These are phyloP conservation scores for Noccaea bulbosa DNA, from an alignment of 345 rosid genomes.

Conservation along the genomic window DNA sequence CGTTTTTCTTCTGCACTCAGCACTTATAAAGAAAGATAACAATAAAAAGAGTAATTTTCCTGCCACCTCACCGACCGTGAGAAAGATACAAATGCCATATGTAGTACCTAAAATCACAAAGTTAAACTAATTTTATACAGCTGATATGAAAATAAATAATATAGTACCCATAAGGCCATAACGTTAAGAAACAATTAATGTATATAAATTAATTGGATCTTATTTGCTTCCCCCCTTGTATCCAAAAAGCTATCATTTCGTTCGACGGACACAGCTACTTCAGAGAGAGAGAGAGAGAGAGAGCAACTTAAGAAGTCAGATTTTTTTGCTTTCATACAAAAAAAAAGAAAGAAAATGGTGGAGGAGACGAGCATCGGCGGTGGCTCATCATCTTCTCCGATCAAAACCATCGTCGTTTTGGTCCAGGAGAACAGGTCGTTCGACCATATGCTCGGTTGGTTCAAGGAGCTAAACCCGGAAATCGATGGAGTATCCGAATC, in stretches of 20 bases:
- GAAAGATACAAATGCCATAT: not conserved
- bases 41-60: not conserved
- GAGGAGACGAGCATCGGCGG: conserved; percentile 36
- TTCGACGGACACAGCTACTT: not conserved
- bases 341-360: conserved; percentile 34
- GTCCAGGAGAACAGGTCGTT: conserved; percentile 91
- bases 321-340: too few species aligned
- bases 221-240: not conserved
- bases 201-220: conserved; percentile 1
- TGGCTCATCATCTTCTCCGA: conserved; percentile 51
- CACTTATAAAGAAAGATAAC: too few species aligned
- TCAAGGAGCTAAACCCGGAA: conserved; percentile 61
- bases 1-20: too few species aligned
- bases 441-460: conserved; percentile 95
- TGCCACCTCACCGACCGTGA: conserved; percentile 30
- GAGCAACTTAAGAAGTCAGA: not conserved
- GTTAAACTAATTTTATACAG: not conserved
- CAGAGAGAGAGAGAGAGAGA: conserved; percentile 3
- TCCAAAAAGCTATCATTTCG: not conserved
- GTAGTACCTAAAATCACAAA: not conserved
- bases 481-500: conserved; percentile 70
- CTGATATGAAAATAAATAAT: too few species aligned
- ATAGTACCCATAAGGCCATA: too few species aligned
- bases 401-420: conserved; percentile 77
- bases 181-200: conserved; percentile 3